These are phyloP conservation scores for Colletotrichum shisoi DNA, from an alignment of 2,329 filamentous ascomycete genomes.

Conservation along the genomic window DNA sequence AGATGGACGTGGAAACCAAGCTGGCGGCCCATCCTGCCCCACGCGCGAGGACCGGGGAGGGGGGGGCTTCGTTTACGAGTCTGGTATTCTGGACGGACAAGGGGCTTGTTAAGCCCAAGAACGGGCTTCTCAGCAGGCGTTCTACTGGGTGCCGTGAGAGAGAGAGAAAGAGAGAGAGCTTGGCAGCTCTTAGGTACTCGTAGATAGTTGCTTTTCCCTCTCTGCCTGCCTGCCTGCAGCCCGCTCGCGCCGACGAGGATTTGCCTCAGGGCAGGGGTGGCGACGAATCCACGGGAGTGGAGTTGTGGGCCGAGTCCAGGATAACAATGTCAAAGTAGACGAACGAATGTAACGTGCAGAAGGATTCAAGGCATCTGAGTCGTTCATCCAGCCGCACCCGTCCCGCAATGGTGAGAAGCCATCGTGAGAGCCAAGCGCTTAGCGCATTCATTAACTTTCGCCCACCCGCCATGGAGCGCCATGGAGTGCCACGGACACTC, in stretches of 20 bases:
- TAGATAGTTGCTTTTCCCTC: constrained; percentile 12
- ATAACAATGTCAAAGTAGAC: constrained; percentile 12
- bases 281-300: constrained; percentile 5
- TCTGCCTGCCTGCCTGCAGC: background rate
- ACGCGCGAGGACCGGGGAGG: constrained; percentile 16
- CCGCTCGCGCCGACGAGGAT: constrained; percentile 3
- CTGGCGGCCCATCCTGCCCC: constrained; percentile 21
- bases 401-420: constrained; percentile 35
- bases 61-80: constrained; percentile 10
- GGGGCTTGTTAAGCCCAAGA: background rate
- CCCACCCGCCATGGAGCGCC: constrained; percentile 8
- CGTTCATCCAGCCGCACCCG: constrained; percentile 35
- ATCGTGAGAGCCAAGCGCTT: constrained; percentile 38
- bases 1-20: constrained; percentile 29
- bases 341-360: constrained; percentile 16
- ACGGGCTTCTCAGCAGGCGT: background rate
- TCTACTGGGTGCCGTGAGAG: background rate
- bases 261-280: constrained; percentile 1
- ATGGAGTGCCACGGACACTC: background rate
- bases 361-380: constrained; percentile 28
- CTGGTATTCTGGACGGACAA: constrained; percentile 1
- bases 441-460: constrained; percentile 26
- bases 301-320: constrained; percentile 18
- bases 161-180: background rate
- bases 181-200: constrained; percentile 4